These are phyloP conservation scores for Mentha longifolia DNA, from an alignment of 257 asterid genomes.

Conservation along the genomic window DNA sequence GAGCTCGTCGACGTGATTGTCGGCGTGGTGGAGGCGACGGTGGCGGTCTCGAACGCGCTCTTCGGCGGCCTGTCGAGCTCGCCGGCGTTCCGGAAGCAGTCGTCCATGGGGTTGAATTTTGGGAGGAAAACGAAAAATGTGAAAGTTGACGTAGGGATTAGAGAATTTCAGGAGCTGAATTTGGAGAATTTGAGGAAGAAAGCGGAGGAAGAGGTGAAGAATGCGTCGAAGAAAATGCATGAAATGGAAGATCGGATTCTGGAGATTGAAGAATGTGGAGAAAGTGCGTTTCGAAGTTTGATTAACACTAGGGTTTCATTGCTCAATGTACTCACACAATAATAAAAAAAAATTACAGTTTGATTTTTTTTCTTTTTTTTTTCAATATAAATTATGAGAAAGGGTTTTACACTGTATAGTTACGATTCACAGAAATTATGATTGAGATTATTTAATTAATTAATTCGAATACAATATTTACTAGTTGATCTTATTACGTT, in stretches of 20 bases:
- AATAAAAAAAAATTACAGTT: slow-evolving; percentile 5
- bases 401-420: slow-evolving; percentile 24
- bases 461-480: no score
- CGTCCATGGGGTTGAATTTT: slow-evolving; percentile 44
- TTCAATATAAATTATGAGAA: not conserved
- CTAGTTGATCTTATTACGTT: no score
- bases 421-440: not conserved
- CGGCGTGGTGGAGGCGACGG: slow-evolving; percentile 67
- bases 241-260: slow-evolving; percentile 61
- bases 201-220: slow-evolving; percentile 55
- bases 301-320: slow-evolving; percentile 79
- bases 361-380: not conserved
- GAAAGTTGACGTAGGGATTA: slow-evolving; percentile 48
- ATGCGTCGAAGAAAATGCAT: slow-evolving; percentile 57
- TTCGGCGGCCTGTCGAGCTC: slow-evolving; percentile 60
- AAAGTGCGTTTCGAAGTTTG: slow-evolving; percentile 73
- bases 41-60: slow-evolving; percentile 46
- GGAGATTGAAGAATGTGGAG: slow-evolving; percentile 68
- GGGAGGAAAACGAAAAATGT: slow-evolving; percentile 49
- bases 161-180: slow-evolving; percentile 50
- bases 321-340: slow-evolving; percentile 76
- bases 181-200: slow-evolving; percentile 51
- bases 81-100: slow-evolving; percentile 48
- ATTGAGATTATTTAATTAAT: not conserved
- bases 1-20: slow-evolving; percentile 51